Evolutionary conservation across 345 rosid genomes (phyloP).

Genomic region (Cardiospermum halicacabum): DNA sequence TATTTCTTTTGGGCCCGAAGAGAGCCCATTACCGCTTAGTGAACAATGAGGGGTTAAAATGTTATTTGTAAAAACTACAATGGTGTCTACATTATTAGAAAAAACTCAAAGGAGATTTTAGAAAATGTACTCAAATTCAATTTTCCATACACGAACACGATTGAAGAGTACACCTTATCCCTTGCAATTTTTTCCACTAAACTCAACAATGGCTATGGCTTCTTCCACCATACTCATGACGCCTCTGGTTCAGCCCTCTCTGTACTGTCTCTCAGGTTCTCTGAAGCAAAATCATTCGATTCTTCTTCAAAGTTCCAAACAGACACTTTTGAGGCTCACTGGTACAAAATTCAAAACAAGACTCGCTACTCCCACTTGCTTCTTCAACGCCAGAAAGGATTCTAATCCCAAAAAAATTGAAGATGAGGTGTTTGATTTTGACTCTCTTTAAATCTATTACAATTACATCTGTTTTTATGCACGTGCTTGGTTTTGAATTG

Average conservation of each 20-base stretch:
- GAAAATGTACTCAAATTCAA: neutral
- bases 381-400: slow-evolving; percentile 49
- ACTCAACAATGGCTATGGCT: slow-evolving; percentile 33
- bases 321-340: slow-evolving; percentile 16
- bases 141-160: neutral
- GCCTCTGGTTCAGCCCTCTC: slow-evolving; percentile 38
- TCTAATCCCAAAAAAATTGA: slow-evolving; percentile 27
- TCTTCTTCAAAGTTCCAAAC: slow-evolving; percentile 14
- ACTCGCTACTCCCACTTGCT: slow-evolving; percentile 27
- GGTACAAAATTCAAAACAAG: slow-evolving; percentile 19
- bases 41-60: neutral
- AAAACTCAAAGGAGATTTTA: neutral
- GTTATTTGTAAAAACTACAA: neutral
- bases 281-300: slow-evolving; percentile 14
- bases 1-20: too few relatives aligned
- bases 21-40: too few relatives aligned
- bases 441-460: too few relatives aligned
- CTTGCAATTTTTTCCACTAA: too few relatives aligned
- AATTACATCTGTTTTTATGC: neutral
- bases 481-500: neutral
- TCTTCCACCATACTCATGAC: slow-evolving; percentile 31
- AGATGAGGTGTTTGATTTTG: too few relatives aligned
- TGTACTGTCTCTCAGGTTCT: slow-evolving; percentile 20
- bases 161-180: slow-evolving; percentile 6
- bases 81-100: neutral